phyloP scores from a whole-genome alignment of 306 rosid genomes.

The Vigna mungo region DNA sequence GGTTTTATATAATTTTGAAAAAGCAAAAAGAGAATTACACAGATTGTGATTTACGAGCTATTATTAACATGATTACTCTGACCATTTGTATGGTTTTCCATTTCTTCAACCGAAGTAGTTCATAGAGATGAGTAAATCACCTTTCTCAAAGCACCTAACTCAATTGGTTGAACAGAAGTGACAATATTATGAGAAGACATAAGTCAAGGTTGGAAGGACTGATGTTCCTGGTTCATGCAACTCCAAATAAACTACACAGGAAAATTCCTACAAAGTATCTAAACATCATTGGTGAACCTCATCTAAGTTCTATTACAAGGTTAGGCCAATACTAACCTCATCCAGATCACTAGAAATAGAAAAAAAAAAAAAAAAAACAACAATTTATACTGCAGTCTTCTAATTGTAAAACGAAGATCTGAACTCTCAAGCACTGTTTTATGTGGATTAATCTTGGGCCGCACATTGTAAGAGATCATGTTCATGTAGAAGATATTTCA shows the following conservation, averaged over 20 bases:
- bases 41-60: background rate
- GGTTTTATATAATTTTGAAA: background rate
- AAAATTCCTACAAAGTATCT: background rate
- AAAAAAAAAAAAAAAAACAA: background rate
- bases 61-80: background rate
- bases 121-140: slow-evolving; percentile 2
- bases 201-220: background rate
- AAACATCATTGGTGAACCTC: background rate
- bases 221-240: background rate
- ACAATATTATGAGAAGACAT: background rate
- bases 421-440: background rate
- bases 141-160: slow-evolving; percentile 1
- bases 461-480: background rate
- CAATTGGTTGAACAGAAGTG: background rate
- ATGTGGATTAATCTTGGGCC: background rate
- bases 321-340: slow-evolving; percentile 14
- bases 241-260: background rate
- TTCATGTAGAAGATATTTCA: slow-evolving; percentile 1
- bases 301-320: background rate
- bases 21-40: background rate
- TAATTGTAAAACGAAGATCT: background rate
- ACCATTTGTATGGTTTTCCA: slow-evolving; percentile 15
- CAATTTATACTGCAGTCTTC: background rate
- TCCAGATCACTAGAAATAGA: background rate
- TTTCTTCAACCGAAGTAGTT: background rate